Percentiles rank a stretch among this genome's conserved stretches.
These are phyloP conservation scores for Sugiyamaella sp. DNA, from an alignment of 1,139 yeast species.

Conservation along the genomic window DNA sequence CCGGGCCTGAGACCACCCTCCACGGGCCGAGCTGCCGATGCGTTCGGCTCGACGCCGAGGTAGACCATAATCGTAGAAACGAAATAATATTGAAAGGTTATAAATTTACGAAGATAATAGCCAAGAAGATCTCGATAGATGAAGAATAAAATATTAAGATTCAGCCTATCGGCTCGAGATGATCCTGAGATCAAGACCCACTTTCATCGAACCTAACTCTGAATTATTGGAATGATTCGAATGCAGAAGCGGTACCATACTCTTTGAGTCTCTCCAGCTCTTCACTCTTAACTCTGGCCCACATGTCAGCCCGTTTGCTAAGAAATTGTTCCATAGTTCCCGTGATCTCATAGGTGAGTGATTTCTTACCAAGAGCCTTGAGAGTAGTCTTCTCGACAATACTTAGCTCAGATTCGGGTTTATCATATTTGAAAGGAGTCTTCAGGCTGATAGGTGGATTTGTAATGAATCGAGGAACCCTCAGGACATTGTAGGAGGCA, in stretches of 20 bases:
- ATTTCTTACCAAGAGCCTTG: constrained; percentile 15
- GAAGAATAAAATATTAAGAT: too few relatives aligned
- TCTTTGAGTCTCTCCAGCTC: constrained; percentile 3
- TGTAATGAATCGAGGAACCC: constrained; percentile 23
- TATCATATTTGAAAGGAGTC: constrained; percentile 18
- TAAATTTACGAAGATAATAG: too few relatives aligned
- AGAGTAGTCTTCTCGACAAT: constrained; percentile 20
- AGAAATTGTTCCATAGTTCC: constrained; percentile 12
- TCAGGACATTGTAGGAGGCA: constrained; percentile 19
- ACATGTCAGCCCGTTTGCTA: constrained; percentile 17
- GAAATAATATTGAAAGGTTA: too few relatives aligned
- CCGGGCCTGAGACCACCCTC: too few relatives aligned
- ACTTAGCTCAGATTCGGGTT: constrained; percentile 15
- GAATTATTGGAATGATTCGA: constrained; percentile 3
- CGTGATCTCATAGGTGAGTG: constrained; percentile 9
- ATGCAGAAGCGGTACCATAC: constrained; percentile 15
- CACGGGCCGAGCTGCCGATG: too few relatives aligned
- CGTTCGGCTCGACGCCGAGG: too few relatives aligned
- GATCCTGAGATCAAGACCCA: too few relatives aligned
- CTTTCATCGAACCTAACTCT: too few relatives aligned
- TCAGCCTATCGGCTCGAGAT: too few relatives aligned
- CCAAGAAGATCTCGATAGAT: too few relatives aligned
- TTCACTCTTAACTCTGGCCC: constrained; percentile 15
- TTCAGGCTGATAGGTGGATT: constrained; percentile 19
- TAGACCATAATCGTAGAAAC: too few relatives aligned